Base-by-base conservation (phyloP, 495 filamentous ascomycete species). In the Neohortaea acidophila region DNA sequence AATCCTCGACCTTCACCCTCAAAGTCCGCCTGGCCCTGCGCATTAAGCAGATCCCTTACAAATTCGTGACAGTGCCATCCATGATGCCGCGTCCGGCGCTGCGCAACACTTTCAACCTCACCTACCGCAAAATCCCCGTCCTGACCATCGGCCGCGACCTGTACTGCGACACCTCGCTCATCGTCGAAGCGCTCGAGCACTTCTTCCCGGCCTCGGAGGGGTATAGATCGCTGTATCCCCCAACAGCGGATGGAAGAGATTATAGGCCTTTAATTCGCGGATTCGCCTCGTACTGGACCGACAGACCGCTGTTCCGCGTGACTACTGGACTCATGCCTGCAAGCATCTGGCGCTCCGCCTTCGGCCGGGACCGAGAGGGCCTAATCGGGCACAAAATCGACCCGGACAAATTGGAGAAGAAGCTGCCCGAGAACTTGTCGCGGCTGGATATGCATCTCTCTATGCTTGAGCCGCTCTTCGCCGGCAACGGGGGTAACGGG, bases 81-180 rank as follows among this genome's bases (percentile, higher is more conserved):
- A 52, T 51, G 49, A 38, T 53, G 24, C 50, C 53, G 2, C 50
- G 53, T 1, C 53, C 53, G 8, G 8, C 47, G 19, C 39, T 56
- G 2, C 15, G 14, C 25, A 15, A 47, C 10, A 46, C 41, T 18
- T 51, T 56, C 41, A 38, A 34, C 18, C 38, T 59, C 34, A 46
- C 50, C 12, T 57, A 59, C 43, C 56, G 56, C 19, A 54, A 53
- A 42, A 57, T 59, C 36, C 56, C 56, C 9, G 34, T 59, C 21
- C 48, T 59, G 11, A 47, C 54, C 13, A 44, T 59, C 20, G 56
- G 52, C 21, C 41, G 49, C 8, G 54, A 59, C 10, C 21, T 59
- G 35, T 59, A 57, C 50, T 55, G 52, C 30, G 56, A 59, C 39
- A 52, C 45, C 28, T 39, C 35, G 14, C 35, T 54, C 20, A 54